These are phyloP conservation scores for Poterioochromonas sp. DNA, from an alignment of 352 stramenopile genomes.

Conservation along the genomic window DNA sequence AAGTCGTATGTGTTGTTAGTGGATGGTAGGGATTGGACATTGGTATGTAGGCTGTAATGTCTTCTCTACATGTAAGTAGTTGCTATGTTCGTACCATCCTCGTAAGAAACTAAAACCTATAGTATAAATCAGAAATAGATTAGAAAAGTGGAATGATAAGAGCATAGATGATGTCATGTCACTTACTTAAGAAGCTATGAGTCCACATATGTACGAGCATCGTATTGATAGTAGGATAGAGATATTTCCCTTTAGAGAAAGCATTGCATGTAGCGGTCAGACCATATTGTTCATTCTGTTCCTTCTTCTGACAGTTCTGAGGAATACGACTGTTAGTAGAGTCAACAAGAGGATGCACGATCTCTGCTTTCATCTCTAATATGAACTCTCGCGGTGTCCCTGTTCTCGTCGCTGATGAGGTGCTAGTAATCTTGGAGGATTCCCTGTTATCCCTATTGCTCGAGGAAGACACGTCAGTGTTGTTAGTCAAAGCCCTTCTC, in stretches of 20 bases:
- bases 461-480: background rate
- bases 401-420: too few species aligned
- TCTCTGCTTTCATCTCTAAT: background rate
- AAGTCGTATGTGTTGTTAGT: too few species aligned
- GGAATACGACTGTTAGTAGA: background rate
- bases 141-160: background rate
- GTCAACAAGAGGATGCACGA: background rate
- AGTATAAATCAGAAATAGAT: background rate
- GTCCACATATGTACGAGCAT: constrained; percentile 16
- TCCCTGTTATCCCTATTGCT: too few species aligned
- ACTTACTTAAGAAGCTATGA: constrained; percentile 13
- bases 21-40: background rate
- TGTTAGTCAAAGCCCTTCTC: background rate
- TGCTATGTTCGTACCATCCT: background rate
- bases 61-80: background rate
- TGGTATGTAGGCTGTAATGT: background rate
- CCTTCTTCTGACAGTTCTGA: background rate
- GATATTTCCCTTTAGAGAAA: background rate
- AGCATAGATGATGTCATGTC: background rate
- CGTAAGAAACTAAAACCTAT: background rate
- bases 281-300: background rate
- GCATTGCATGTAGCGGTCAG: background rate
- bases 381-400: too few species aligned
- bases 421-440: too few species aligned
- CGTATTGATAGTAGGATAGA: background rate